Evolutionary conservation across 2,329 filamentous ascomycete genomes (phyloP), one percentile per base, ranked within the genome.

Genomic region (Phaeosphaeria sp.): DNA sequence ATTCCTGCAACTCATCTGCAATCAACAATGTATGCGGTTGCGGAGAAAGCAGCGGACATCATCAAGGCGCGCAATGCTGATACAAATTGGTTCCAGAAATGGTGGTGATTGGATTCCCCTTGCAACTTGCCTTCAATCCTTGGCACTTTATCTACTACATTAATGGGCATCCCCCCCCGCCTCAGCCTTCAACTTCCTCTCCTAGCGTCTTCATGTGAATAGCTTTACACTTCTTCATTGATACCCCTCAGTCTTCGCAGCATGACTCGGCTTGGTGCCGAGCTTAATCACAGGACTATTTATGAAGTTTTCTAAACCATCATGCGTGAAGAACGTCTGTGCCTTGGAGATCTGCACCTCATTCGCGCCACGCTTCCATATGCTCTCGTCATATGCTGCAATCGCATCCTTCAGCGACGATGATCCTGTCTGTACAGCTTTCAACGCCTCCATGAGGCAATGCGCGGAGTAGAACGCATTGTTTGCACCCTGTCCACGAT

Each of bases 401-500:
- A 75, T 56, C 0, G 72, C 71, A 8, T 66, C 49, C 20, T 63
- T 44, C 5, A 67, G 18, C 0, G 51, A 53, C 24, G 48, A 9
- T 2, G 49, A 51, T 2, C 61, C 59, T 20, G 33, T 11, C n/a
- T 63, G 53, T 1, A 65, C 65, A 4, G 61, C 56, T 33, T 65
- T 68, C 17, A 74, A 54, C 1, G 68, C 65, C 50, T 69, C 63
- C 1, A 70, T 67, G 5, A 75, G 64, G 27, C 63, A 69, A 21
- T 69, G 63, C 3, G 69, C 73, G 48, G 76, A 76, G 47, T 67
- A 71, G 18, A 77, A 72, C 4, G 75, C 72, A 36, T 77, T 75
- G 48, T 77, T 78, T 18, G 75, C 68, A 6, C 74, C 74, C 61
- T 77, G 75, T 1, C 74, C 75, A n/a, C 74, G 74, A 49, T 78